Base-by-base conservation (phyloP, 192 early-diverging fungal genomes). In the Allomyces javanicus region DNA sequence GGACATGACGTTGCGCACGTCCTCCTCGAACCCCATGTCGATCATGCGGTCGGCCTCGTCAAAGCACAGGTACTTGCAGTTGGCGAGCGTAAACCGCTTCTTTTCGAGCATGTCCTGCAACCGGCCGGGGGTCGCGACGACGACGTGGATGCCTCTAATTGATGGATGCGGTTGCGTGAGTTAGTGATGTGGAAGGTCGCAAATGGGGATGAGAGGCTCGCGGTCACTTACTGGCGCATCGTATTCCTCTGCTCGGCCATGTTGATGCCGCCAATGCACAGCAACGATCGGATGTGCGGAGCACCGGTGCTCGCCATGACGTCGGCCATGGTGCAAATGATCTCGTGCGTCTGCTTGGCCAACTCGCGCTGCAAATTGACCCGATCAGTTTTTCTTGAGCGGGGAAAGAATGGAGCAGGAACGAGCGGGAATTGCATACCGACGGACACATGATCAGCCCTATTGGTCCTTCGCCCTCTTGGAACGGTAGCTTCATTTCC, bases 1-100 rank as follows among this genome's bases (percentile, higher is more conserved):
- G 7, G 93, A 97, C 78, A 97, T 86, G 65, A 97, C 92, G 50
- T 87, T 90, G 63, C 95, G 83, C 43, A 95, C 88, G 72, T 96
- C 95, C 33, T 98, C 95, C 65, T 96, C 95, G 71, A 98, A 98
- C 43, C 93, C 93, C 85, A 95, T 89, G 72, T 98, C 95, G 64
- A 98, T 86, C 95, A 98, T 98, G 66, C 94, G 80, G 83, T 98
- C 95, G 14, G 95, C 95, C 74, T 98, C 95, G 75, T 98, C 95
- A 85, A 96, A 84, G 68, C 93, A 94, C 70, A 98, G 73, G 62
- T 84, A 94, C 70, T 81, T 87, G 81, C 93, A 96, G 55, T 85
- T 67, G 67, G 93, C 86, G 67, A 97, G 70, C 64, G 91, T 95
- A 65, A 97, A 83, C 66, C 86, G 88, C n/a, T 85, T 82, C 63